These are phyloP conservation scores for Hermanozyma aechmeae DNA, from an alignment of 805 yeast genomes.

Conservation along the genomic window DNA sequence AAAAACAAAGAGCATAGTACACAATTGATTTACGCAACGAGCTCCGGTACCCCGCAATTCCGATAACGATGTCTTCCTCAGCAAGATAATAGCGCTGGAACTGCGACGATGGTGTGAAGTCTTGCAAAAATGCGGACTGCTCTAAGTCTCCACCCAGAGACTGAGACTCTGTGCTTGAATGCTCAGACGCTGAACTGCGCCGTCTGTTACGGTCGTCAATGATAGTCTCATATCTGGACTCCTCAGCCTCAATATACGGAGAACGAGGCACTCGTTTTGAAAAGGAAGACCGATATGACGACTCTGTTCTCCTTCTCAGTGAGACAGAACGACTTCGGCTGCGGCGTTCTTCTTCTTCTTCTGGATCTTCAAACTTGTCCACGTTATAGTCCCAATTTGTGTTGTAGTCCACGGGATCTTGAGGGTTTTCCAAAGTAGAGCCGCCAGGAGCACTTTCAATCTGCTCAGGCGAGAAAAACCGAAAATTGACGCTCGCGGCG, in stretches of 20 bases:
- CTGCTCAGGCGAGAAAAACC: constrained; percentile 76
- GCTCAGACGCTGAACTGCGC: constrained; percentile 8
- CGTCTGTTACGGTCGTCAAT: constrained; percentile 18
- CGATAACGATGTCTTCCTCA: constrained; percentile 91
- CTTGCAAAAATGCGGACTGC: constrained; percentile 5
- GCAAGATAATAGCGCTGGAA: constrained; percentile 85
- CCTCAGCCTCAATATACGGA: constrained; percentile 5
- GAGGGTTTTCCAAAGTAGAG: constrained; percentile 58
- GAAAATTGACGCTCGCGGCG: constrained; percentile 39
- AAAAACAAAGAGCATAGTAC: constrained; percentile 46
- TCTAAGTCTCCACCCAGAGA: constrained; percentile 1
- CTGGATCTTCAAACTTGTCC: constrained; percentile 23
- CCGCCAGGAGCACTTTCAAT: constrained; percentile 84
- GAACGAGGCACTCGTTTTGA: no score
- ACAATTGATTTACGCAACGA: constrained; percentile 34
- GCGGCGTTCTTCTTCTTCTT: constrained; percentile 6
- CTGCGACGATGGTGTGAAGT: constrained; percentile 26
- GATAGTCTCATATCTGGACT: constrained; percentile 19
- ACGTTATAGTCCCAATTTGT: constrained; percentile 65
- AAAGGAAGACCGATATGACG: no score
- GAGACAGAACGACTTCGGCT: constrained; percentile 7
- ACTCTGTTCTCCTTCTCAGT: no score
- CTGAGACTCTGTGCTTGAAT: background rate
- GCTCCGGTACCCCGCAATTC: constrained; percentile 81
- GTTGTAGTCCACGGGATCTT: constrained; percentile 57